These are phyloP conservation scores for Brassica carinata DNA, from an alignment of 345 rosid genomes.

Conservation along the genomic window DNA sequence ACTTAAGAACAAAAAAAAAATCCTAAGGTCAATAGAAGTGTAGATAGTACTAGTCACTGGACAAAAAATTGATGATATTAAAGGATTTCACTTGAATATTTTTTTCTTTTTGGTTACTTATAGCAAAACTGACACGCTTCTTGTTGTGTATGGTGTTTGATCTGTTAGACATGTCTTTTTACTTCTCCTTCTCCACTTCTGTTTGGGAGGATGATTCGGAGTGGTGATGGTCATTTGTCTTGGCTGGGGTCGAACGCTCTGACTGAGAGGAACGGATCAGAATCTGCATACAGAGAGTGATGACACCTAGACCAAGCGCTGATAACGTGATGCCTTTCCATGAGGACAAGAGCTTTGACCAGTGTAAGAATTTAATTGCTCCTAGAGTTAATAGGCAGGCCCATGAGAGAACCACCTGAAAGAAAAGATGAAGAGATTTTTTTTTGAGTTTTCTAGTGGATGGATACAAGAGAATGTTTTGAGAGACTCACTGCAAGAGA, in stretches of 20 bases:
- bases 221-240: constrained; percentile 44
- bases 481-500: constrained; percentile 63
- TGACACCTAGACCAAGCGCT: constrained; percentile 52
- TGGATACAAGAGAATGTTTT: not conserved
- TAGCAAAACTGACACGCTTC: constrained; percentile 27
- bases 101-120: too few relatives aligned
- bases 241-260: constrained; percentile 77
- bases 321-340: constrained; percentile 78
- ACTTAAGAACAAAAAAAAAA: not conserved
- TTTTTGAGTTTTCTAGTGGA: not conserved
- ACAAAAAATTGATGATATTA: too few relatives aligned
- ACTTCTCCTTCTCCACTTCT: constrained; percentile 45
- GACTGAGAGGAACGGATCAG: constrained; percentile 80
- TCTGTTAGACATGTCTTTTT: constrained; percentile 25
- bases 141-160: constrained; percentile 20
- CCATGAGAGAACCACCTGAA: constrained; percentile 74
- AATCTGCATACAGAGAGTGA: constrained; percentile 78
- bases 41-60: too few relatives aligned
- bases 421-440: not conserved
- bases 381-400: constrained; percentile 53
- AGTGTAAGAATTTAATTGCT: constrained; percentile 56
- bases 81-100: too few relatives aligned
- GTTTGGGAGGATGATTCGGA: constrained; percentile 38
- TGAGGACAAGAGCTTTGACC: constrained; percentile 67
- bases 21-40: not conserved